phyloP scores from a whole-genome alignment of 345 rosid genomes.

The Nasturtium officinale region DNA sequence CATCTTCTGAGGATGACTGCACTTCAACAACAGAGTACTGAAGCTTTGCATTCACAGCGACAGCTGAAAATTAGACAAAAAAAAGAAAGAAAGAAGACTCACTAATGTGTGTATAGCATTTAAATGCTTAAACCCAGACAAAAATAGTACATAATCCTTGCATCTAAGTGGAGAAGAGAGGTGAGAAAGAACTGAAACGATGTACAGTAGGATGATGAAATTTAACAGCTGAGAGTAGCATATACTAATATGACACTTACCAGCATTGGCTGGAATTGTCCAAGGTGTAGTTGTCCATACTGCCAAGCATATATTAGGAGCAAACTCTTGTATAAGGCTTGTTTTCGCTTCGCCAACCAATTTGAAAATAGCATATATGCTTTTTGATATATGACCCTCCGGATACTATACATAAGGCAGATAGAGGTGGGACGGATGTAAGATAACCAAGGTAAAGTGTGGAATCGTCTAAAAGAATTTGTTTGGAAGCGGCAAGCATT shows the following conservation, averaged over 20 bases:
- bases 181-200: not conserved
- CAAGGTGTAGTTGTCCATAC: conserved; percentile 99
- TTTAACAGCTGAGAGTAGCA: conserved; percentile 21
- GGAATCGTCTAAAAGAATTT: not conserved
- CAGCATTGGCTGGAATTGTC: conserved; percentile 97
- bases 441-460: conserved; percentile 20
- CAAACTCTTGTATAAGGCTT: conserved; percentile 58
- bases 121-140: not conserved
- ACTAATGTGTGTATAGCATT: conserved; percentile 8
- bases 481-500: conserved; percentile 5
- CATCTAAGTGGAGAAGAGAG: not conserved
- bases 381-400: conserved; percentile 90
- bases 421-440: conserved; percentile 14
- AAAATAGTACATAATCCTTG: not conserved
- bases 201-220: conserved; percentile 8
- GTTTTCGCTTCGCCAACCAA: conserved; percentile 52
- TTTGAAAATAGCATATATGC: conserved; percentile 81
- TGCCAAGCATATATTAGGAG: conserved; percentile 77
- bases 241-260: conserved; percentile 43
- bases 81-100: conserved; percentile 24
- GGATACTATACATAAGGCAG: conserved; percentile 69
- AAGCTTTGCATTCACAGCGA: conserved; percentile 88
- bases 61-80: conserved; percentile 58
- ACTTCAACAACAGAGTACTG: conserved; percentile 85
- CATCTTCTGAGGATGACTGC: conserved; percentile 52